Conservation (phyloP, 2,329 filamentous ascomycete species). For the Fusarium poae region DNA sequence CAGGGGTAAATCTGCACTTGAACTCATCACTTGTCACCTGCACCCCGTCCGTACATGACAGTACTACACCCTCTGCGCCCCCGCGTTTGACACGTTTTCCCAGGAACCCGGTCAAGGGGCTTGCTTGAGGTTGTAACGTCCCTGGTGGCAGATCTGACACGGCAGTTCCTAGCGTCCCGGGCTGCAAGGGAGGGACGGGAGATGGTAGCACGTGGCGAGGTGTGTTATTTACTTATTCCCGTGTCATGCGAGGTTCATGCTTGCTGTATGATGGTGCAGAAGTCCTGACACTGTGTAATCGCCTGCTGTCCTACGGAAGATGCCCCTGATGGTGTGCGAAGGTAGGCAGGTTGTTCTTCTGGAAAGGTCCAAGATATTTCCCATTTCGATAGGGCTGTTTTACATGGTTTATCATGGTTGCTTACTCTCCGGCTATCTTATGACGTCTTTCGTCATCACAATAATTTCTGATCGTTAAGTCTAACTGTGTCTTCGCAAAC, state of each 20-base stretch:
- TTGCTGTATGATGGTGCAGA: background rate
- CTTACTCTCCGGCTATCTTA: background rate
- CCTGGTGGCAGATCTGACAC: background rate
- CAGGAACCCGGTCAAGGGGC: conserved; percentile 1
- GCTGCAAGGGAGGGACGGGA: conserved; percentile 9
- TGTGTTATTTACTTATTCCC: background rate
- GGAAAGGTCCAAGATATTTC: background rate
- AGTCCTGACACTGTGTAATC: background rate
- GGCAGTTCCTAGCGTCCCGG: background rate
- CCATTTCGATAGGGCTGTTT: background rate
- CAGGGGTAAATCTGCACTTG: background rate
- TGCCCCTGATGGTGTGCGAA: background rate
- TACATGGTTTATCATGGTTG: rapidly evolving
- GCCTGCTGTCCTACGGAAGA: background rate
- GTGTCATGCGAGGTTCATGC: background rate
- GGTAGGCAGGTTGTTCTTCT: background rate
- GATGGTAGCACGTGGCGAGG: conserved; percentile 3
- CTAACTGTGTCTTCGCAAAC: background rate
- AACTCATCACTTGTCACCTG: conserved; percentile 6
- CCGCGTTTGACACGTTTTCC: background rate
- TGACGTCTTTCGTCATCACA: background rate
- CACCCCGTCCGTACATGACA: background rate
- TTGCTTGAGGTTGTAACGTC: background rate
- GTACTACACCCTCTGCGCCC: conserved; percentile 1
- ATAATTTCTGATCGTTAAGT: rapidly evolving